Evolutionary conservation across 2,329 filamentous ascomycete genomes (phyloP), one percentile per base, ranked within the genome.

Genomic region (Colletotrichum ledebouriae): DNA sequence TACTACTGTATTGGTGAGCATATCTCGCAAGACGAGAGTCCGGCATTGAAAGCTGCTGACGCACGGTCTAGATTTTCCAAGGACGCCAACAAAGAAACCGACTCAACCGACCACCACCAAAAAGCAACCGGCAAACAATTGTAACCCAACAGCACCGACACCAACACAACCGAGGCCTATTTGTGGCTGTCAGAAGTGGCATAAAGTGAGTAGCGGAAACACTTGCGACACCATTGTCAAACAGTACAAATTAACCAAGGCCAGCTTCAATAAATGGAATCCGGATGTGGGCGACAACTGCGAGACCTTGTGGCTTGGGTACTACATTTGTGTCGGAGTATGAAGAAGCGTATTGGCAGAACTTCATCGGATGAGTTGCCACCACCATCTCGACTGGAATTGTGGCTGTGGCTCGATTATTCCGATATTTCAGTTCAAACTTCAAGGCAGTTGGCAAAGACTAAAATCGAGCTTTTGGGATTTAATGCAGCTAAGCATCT

Each of bases 171-270:
- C 42, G 6, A 20, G 9, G 13, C 15, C 42, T 7, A 57, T 57
- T 6, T 39, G 12, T n/a, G 64, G 55, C 41, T 73, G 72, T 63
- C 71, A 69, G 22, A 67, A 42, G 20, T 73, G 70, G 47, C 59
- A 73, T 42, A 37, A 50, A 2, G 60, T 70, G n/a, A 25, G 39
- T n/a, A 29, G 39, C 12, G 55, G 59, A 10, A 58, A 68, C 52
- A 65, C 49, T 6, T 71, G 71, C 59, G 57, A 55, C 25, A 17
- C n/a, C 5, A 67, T 72, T 20, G 34, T 42, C 41, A 29, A 29
- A 6, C 15, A 29, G 49, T 34, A 52, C 22, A 15, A 34, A 15
- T 6, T 44, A 4, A 44, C 42, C 15, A 20, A 15, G 4, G 17
- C 13, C 13, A 15, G 17, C 15, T 44, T 44, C 42, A n/a, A n/a